Base-by-base conservation (phyloP, 129 eudicot species). In the Chrysanthemum makinoi region DNA sequence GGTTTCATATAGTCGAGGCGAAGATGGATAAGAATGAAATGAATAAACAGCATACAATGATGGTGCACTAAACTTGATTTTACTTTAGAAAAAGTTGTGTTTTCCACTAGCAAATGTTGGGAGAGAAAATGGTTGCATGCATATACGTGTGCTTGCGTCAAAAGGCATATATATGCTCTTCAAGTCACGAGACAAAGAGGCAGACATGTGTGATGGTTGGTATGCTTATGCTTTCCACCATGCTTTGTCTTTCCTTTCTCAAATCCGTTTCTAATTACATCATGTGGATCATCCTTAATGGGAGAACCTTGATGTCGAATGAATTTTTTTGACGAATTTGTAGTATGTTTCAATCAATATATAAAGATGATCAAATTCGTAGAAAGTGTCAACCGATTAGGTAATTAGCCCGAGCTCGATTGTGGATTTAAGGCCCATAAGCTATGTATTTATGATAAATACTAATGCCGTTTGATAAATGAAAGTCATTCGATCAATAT, bases 81-180 rank as follows among this genome's bases (percentile, higher is more conserved):
- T 20, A 39, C 78, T 74, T 74, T 74, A 33, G 53, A 74, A 63
- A 74, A 74, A 64, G 77, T 62, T 18, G 33, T 74, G 78, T 74
- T 64, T 28, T 74, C 78, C 78, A 74, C 78, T 74, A 74, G 16
- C 39, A 30, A 43, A 64, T 74, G 78, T 74, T 73, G 62, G 76
- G 58, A 47, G 61, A 50, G 77, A 72, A 61, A 62, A 61, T 49
- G 62, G 10, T 54, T 56, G 57, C 56, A 47, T 72, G 59, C 59
- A 72, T 72, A 26, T 18, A 57, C 14, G 65, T n/a, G 22, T 17
- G 52, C 51, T 69, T 10, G 13, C 30, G 51, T 57, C 26, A 43
- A 58, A 57, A 57, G 39, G 39, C 53, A 56, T 44, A 12, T 22
- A 62, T 57, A 57, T 70, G 75, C 75, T 72, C 14, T 48, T 59